Base-by-base conservation (phyloP, 1,139 yeast genomes). In the Pneumocystis sp. region DNA sequence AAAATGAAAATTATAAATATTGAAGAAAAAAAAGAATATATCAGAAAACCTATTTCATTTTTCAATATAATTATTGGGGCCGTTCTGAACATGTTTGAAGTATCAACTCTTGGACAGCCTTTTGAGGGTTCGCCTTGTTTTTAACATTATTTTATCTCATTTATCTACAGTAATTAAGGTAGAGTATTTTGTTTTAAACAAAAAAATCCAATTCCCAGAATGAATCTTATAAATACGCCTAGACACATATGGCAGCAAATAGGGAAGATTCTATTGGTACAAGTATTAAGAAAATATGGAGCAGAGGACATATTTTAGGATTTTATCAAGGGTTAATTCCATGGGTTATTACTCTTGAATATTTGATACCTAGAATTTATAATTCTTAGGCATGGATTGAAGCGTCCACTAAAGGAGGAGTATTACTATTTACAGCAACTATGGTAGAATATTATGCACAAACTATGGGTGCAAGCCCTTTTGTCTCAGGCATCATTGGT, bases 321-420 rank as follows among this genome's bases (percentile, higher is more conserved):
- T 93, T 91, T 77, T 93, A 91, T 78, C 98, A 93, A 76, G 98
- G 98, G 35, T 81, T 93, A 75, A 91, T 93, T 70, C 98, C 98
- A 60, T 93, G 98, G 98, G 70, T 68, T 64, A 31, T 40, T 3
- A 5, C 12, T 39, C n/a, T 12, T 25, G 40, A 5, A 10, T 29
- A n/a, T 25, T 4, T 5, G 17, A 21, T 4, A 60, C 19, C 0
- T 29, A 31, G 17, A 10, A 12, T 15, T 61, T 2, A 61, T 12
- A 12, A 21, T 34, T 17, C 2, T 50, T 61, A 68, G 70, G 98
- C 97, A 1, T 91, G 97, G 97, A 87, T 93, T 71, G 98, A 93
- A 77, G 98, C 97, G n/a, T 87, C 96, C 31, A 93, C 98, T 62
- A 93, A 93, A 76, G 98, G 98, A 74, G 97, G 97, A 3, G 96